Evolutionary conservation across 768 basidiomycete species (phyloP).

Genomic region (Tylopilus intermedius): DNA sequence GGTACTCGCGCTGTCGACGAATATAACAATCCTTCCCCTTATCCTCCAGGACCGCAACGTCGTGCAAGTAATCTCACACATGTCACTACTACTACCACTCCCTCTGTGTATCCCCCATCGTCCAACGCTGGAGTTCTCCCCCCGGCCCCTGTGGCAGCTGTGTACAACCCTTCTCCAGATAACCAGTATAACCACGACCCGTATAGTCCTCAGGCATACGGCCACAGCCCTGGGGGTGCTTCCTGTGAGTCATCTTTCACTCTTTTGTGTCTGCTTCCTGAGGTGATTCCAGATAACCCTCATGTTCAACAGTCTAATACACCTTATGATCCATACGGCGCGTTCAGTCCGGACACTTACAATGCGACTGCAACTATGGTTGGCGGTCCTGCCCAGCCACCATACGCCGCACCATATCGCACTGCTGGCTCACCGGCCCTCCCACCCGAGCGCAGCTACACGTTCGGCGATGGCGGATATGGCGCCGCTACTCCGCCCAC

Average conservation of each 20-base stretch:
- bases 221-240: slow-evolving; percentile 48
- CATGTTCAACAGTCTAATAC: slow-evolving; percentile 46
- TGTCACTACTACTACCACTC: slow-evolving; percentile 38
- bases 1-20: slow-evolving; percentile 74
- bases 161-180: slow-evolving; percentile 19
- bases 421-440: slow-evolving; percentile 14
- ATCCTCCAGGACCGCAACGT: slow-evolving; percentile 41
- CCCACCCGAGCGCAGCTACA: slow-evolving; percentile 48
- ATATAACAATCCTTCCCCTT: slow-evolving; percentile 53
- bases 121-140: slow-evolving; percentile 22
- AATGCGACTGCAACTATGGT: slow-evolving; percentile 26
- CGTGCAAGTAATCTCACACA: slow-evolving; percentile 38
- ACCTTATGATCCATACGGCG: slow-evolving; percentile 48
- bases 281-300: slow-evolving; percentile 45
- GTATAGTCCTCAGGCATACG: slow-evolving; percentile 37
- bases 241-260: slow-evolving; percentile 43
- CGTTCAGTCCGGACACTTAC: slow-evolving; percentile 39
- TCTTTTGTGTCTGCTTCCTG: not conserved
- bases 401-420: slow-evolving; percentile 15
- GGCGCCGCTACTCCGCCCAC: slow-evolving; percentile 45
- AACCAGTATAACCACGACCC: slow-evolving; percentile 27
- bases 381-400: slow-evolving; percentile 12
- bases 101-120: slow-evolving; percentile 33
- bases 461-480: slow-evolving; percentile 55
- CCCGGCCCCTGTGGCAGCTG: slow-evolving; percentile 5